phyloP scores from a whole-genome alignment of 345 rosid species.

The Hibiscus mutabilis region DNA sequence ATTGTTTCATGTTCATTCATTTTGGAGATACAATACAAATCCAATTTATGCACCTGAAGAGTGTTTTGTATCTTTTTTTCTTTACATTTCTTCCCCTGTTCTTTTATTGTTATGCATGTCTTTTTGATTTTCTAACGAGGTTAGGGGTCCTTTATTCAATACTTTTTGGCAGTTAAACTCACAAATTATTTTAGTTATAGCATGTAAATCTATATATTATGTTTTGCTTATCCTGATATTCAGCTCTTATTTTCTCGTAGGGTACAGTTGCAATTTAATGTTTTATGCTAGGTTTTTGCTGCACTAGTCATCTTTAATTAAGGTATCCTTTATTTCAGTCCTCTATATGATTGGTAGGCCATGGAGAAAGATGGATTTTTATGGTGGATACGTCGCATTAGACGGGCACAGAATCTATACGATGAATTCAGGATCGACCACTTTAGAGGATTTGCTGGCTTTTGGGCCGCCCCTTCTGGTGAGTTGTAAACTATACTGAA shows the following conservation, averaged over 20 bases:
- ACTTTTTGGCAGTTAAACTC: neutral
- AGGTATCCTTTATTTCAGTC: slow-evolving; percentile 40
- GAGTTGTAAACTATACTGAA: slow-evolving; percentile 23
- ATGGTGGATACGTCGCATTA: slow-evolving; percentile 82
- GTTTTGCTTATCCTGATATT: neutral
- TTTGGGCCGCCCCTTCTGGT: slow-evolving; percentile 94
- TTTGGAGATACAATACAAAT: neutral
- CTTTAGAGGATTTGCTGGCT: slow-evolving; percentile 96
- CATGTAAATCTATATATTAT: neutral
- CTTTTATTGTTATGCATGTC: neutral
- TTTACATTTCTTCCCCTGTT: neutral
- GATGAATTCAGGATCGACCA: slow-evolving; percentile 93
- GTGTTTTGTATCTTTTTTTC: neutral
- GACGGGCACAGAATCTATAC: slow-evolving; percentile 66
- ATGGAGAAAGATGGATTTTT: slow-evolving; percentile 86
- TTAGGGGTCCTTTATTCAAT: neutral
- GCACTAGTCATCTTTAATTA: slow-evolving; percentile 6
- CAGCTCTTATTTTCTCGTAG: slow-evolving; percentile 9
- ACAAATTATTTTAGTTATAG: neutral
- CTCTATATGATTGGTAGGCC: slow-evolving; percentile 88
- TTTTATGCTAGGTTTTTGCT: neutral
- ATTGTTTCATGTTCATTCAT: neutral
- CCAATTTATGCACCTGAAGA: neutral
- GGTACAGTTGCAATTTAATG: neutral
- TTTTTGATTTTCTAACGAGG: neutral